Evolutionary conservation across 2,329 filamentous ascomycete genomes (phyloP), one percentile per base, ranked within the genome.

Genomic region (Verticillium dahliae): DNA sequence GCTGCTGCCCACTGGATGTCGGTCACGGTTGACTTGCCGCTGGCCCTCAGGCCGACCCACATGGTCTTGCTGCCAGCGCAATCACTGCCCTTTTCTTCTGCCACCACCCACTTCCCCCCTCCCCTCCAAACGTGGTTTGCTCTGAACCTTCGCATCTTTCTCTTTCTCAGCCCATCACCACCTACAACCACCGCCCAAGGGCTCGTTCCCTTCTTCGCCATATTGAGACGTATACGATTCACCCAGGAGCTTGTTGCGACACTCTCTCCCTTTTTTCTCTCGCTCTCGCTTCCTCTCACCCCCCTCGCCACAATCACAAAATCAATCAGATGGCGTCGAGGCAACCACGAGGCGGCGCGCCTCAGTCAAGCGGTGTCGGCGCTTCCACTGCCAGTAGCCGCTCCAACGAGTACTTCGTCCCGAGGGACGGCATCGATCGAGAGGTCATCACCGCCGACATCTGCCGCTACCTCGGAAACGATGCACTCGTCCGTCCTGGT

Each of bases 401-500:
- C 63, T 85, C 89, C 73, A 91, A 91, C 75, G 89, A 92, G 77
- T 92, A 92, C 74, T 92, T 92, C 74, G 86, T 92, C 61, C 88
- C 89, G 56, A 86, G 88, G 70, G 88, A 92, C 75, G 90, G 90
- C 72, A 93, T 93, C 75, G 89, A 90, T 74, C 87, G 90, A 69
- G 90, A 93, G 75, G 90, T 93, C 70, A 92, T 93, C 76, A 91
- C 90, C 65, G 88, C 89, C 72, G 90, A 93, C 74, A 91, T 93
- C 67, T 92, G 90, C 79, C 89, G 90, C 72, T 93, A 92, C 74
- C 83, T 93, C 68, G 90, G 90, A 71, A 91, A 91, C 74, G 90
- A 93, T 80, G 90, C 90, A 68, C 83, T 91, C 70, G 90, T 91
- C 72, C 87, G 88, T 71, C 90, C 89, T 63, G 88, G 88, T 70